Conservation (phyloP, 2,329 filamentous ascomycete species). For the Colletotrichum tofieldiae region DNA sequence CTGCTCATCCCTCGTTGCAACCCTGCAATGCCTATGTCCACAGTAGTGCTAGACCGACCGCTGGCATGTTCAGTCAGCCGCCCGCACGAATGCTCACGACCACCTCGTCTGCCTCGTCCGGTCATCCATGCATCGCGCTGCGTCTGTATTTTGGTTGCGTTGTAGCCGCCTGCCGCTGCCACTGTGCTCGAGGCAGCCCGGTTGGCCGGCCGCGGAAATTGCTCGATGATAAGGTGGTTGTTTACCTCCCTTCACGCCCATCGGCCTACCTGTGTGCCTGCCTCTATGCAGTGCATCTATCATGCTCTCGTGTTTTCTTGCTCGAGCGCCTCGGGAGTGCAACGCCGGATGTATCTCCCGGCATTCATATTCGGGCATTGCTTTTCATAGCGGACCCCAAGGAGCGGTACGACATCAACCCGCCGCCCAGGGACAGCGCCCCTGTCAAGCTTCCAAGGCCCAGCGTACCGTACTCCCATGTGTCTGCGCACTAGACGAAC, state of each 20-base stretch:
- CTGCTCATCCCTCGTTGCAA: constrained; percentile 28
- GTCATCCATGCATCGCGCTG: neutral
- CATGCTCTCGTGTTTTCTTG: neutral
- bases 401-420: constrained; percentile 9
- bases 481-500: neutral
- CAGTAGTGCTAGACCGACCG: constrained; percentile 28
- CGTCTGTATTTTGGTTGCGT: neutral
- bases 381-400: constrained; percentile 7
- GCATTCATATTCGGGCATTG: constrained; percentile 5
- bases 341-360: neutral
- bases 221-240: neutral
- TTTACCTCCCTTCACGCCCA: constrained; percentile 3
- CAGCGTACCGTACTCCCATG: neutral
- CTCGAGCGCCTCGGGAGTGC: constrained; percentile 2
- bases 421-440: neutral
- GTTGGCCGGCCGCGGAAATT: neutral
- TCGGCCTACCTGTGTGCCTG: neutral
- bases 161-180: neutral
- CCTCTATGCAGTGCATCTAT: neutral
- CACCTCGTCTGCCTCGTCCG: neutral
- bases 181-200: neutral
- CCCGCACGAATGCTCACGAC: constrained; percentile 1
- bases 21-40: constrained; percentile 19
- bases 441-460: neutral
- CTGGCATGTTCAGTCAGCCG: constrained; percentile 23